Evolutionary conservation across 2,329 filamentous ascomycete genomes (phyloP).

Genomic region (Mycosphaerella arachidis): DNA sequence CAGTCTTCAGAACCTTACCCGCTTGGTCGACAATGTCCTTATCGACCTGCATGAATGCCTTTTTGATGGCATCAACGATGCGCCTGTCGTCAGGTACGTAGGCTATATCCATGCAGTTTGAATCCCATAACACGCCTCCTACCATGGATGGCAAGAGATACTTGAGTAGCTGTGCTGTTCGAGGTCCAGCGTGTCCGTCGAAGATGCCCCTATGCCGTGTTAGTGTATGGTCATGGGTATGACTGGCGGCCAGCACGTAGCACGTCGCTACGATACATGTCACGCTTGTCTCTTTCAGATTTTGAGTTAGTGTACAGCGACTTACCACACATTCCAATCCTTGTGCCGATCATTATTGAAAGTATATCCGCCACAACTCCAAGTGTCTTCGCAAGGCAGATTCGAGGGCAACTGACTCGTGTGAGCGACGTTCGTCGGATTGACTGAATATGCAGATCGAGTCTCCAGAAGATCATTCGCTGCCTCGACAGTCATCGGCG

Average conservation of each 20-base stretch:
- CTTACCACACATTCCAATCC: slow-evolving; percentile 30
- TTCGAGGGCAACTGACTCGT: slow-evolving; percentile 26
- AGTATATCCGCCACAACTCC: slow-evolving; percentile 18
- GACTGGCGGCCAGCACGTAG: neutral
- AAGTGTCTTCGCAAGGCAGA: slow-evolving; percentile 30
- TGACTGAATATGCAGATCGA: slow-evolving; percentile 22
- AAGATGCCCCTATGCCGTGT: slow-evolving; percentile 31
- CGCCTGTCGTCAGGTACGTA: slow-evolving; percentile 26
- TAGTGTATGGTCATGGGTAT: neutral
- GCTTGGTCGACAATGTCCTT: slow-evolving; percentile 31
- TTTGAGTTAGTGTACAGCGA: neutral
- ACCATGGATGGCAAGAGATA: slow-evolving; percentile 23
- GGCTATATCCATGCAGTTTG: slow-evolving; percentile 18
- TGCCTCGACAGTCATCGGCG: slow-evolving; percentile 19
- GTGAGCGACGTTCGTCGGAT: slow-evolving; percentile 24
- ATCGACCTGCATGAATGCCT: slow-evolving; percentile 39
- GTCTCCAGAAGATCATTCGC: slow-evolving; percentile 21
- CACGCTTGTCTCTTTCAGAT: neutral
- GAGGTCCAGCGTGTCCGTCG: slow-evolving; percentile 38
- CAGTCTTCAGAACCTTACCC: slow-evolving; percentile 16
- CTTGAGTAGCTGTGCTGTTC: slow-evolving; percentile 28
- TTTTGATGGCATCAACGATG: slow-evolving; percentile 36
- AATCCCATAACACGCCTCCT: slow-evolving; percentile 17
- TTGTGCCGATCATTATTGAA: slow-evolving; percentile 20
- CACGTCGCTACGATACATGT: too few species aligned